These are phyloP conservation scores for Cydonia oblonga DNA, from an alignment of 331 rosid species.

Conservation along the genomic window DNA sequence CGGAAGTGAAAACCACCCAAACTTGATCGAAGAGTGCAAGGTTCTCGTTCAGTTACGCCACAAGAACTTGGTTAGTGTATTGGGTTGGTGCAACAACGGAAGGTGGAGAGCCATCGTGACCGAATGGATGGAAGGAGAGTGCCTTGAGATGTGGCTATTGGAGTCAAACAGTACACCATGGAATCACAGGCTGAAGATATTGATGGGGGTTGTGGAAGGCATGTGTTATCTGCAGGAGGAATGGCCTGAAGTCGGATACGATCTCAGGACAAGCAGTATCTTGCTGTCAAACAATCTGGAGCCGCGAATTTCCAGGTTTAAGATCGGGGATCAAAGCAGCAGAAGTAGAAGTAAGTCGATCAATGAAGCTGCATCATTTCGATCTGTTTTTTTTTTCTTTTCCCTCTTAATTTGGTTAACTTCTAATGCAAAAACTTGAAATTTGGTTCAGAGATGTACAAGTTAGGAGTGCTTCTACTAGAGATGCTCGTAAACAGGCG, in stretches of 20 bases:
- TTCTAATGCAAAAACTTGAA: too few species aligned
- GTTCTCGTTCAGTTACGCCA: slow-evolving; percentile 38
- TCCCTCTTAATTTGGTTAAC: neutral
- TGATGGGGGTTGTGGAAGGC: slow-evolving; percentile 44
- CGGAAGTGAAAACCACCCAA: slow-evolving; percentile 12
- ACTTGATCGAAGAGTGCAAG: slow-evolving; percentile 39
- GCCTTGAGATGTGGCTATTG: slow-evolving; percentile 37
- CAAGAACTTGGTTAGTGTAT: slow-evolving; percentile 33
- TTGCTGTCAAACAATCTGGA: slow-evolving; percentile 28
- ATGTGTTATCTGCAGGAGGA: slow-evolving; percentile 42
- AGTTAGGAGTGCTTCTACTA: slow-evolving; percentile 43
- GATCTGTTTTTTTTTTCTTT: neutral
- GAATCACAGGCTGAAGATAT: slow-evolving; percentile 46
- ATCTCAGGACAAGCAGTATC: slow-evolving; percentile 42
- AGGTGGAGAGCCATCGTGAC: slow-evolving; percentile 40
- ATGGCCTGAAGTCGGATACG: slow-evolving; percentile 63
- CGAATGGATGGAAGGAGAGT: slow-evolving; percentile 37
- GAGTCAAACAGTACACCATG: slow-evolving; percentile 29
- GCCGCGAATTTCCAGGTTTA: slow-evolving; percentile 60
- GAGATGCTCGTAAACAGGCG: slow-evolving; percentile 31
- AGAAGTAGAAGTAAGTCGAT: slow-evolving; percentile 29
- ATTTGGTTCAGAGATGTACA: slow-evolving; percentile 32
- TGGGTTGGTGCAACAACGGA: slow-evolving; percentile 58
- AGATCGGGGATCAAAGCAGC: slow-evolving; percentile 29
- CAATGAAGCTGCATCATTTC: neutral